Base-by-base conservation (phyloP, 805 yeast species). In the Candida michaelii region DNA sequence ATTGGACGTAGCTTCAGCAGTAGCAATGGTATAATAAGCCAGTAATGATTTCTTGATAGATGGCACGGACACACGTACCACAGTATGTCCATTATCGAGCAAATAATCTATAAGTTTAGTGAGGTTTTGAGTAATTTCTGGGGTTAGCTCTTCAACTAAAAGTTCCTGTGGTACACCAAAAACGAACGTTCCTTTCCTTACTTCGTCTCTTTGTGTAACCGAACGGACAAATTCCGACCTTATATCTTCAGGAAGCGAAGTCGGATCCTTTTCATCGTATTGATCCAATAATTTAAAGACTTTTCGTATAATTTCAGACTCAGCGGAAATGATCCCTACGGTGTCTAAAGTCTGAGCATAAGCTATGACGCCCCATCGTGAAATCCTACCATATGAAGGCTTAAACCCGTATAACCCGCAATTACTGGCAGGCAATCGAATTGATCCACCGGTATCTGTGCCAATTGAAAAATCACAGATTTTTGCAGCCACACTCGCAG, bases 391-490 rank as follows among this genome's bases (percentile, higher is more conserved):
- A 60, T 93, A 93, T 0, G 93, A 75, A 1, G 99, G 99, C 60
- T 93, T 93, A 66, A 89, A 89, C 1, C 99, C 99, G 23, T 79
- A 66, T 0, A 85, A 74, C 1, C 90, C 87, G 51, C 91, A 83
- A 59, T 84, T 89, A 14, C 95, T 83, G 1, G 96, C 95, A 0
- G 99, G 99, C 15, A 88, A 68, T 47, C 99, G 73, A 0, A 93
- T 88, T 0, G 97, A 89, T 0, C 99, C 99, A 4, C 99, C 99
- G 0, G 99, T 93, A 55, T 93, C 99, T 1, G 98, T 86, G 0
- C 99, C 99, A 27, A 93, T 62, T 1, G 95, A 77, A 53, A 86
- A 81, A 56, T 84, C 88, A 25, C 80, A 83, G 48, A 80, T 56
- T 1, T 68, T 83, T 0, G 83, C 77, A 1, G 91, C 83, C 1